Evolutionary conservation across 2,329 filamentous ascomycete species (phyloP), one percentile per base, ranked within the genome.

Genomic region (Emydomyces testavorans): DNA sequence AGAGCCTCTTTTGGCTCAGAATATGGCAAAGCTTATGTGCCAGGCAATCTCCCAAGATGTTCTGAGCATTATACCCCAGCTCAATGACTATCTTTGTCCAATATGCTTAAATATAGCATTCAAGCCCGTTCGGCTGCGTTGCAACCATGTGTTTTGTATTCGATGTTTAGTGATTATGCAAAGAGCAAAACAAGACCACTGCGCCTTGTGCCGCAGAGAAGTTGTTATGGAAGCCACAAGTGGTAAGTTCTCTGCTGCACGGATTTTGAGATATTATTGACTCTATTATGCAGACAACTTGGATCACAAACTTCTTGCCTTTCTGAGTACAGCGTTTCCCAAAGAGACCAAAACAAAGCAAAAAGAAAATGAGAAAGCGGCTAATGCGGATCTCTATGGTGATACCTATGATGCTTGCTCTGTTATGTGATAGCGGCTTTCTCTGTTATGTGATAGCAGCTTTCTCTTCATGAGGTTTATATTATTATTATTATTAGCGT

Each of bases 41-140:
- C 78, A 82, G 18, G 77, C 84, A 56, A 77, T 94, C 52, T 81
- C 82, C 1, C 75, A 78, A 26, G 78, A 87, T 51, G 73, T 94
- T 2, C 72, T 93, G 15, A 75, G 76, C 8, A 71, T 83, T 37
- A 81, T 93, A 5, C 87, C 87, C 0, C 85, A 88, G 57, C 65
- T 92, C n/a, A 81, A 87, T 58, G 87, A 93, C 65, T 90, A 88
- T 65, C 72, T 80, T 6, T 93, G 86, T 57, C 85, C 86, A 1
- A 79, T 92, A 51, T 92, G 87, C 66, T 81, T 82, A 56, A 77
- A 76, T 36, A 78, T 94, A 50, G 79, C 82, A n/a, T 92, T 83
- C 72, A 78, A 85, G 56, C 87, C 87, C 0, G 78, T 94, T n/a
- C 77, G 80, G 20, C 71, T 93, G 28, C 73, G 75, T 11, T 94